A percentile compares a stretch with the other conserved stretches of the same genome.
These are phyloP conservation scores for Colletotrichum limetticola DNA, from an alignment of 2,329 filamentous ascomycete species.

Conservation along the genomic window DNA sequence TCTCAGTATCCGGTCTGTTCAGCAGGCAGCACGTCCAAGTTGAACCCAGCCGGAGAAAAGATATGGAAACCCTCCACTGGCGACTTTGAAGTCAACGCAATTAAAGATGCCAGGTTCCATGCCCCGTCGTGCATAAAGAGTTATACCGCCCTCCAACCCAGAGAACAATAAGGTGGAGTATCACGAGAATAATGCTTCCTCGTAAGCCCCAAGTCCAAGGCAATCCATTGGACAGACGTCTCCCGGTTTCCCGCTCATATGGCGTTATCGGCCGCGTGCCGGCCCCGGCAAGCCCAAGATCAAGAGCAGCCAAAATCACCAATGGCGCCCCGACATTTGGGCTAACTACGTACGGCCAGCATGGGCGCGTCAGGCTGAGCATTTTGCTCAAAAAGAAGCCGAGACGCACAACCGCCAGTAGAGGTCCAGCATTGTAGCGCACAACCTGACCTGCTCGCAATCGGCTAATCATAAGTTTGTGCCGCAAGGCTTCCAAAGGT, in stretches of 20 bases:
- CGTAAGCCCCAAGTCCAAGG: constrained; percentile 43
- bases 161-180: constrained; percentile 46
- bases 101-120: constrained; percentile 17
- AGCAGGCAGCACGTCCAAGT: background rate
- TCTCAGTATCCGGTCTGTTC: background rate
- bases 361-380: constrained; percentile 71
- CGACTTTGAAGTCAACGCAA: background rate
- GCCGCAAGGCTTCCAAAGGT: constrained; percentile 44
- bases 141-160: constrained; percentile 48
- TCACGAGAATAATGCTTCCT: constrained; percentile 44
- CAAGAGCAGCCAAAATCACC: constrained; percentile 74
- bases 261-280: background rate
- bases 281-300: constrained; percentile 58
- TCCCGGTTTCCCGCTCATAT: background rate
- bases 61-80: background rate
- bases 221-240: constrained; percentile 8
- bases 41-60: background rate
- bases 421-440: constrained; percentile 41
- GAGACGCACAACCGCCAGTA: constrained; percentile 60
- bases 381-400: constrained; percentile 77
- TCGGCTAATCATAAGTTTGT: constrained; percentile 47
- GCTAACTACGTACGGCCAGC: constrained; percentile 77
- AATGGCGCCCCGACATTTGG: constrained; percentile 74
- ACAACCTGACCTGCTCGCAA: constrained; percentile 47
- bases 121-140: constrained; percentile 44